These are phyloP conservation scores for Blastocystis sp. DNA, from an alignment of 352 stramenopile species.

Conservation along the genomic window DNA sequence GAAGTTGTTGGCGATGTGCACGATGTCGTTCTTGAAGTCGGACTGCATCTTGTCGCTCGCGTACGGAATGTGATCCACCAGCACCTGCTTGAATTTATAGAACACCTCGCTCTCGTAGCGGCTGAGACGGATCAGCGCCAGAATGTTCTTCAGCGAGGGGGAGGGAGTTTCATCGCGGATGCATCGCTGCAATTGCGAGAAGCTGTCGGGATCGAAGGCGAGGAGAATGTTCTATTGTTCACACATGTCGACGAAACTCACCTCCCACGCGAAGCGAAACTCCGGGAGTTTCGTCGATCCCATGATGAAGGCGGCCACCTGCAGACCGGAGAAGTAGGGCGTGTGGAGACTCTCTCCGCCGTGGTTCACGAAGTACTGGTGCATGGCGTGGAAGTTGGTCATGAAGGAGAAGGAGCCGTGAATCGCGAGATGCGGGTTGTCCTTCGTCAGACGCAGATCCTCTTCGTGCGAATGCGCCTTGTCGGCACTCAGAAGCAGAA, in stretches of 20 bases:
- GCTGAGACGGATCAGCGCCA: slow-evolving; percentile 61
- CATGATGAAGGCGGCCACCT: slow-evolving; percentile 49
- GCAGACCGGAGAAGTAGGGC: slow-evolving; percentile 70
- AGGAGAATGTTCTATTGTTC: slow-evolving; percentile 49
- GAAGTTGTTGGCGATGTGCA: slow-evolving; percentile 80
- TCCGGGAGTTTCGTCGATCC: background rate
- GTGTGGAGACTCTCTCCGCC: slow-evolving; percentile 58
- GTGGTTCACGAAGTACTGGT: slow-evolving; percentile 12
- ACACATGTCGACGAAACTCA: background rate
- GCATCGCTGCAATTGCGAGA: slow-evolving; percentile 67
- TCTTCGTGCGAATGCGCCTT: slow-evolving; percentile 70
- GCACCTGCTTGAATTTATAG: slow-evolving; percentile 70
- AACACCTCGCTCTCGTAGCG: slow-evolving; percentile 70
- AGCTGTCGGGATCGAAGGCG: slow-evolving; percentile 69
- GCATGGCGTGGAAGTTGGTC: slow-evolving; percentile 70
- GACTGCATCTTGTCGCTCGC: slow-evolving; percentile 48
- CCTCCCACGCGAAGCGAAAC: slow-evolving; percentile 63
- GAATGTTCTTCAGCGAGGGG: slow-evolving; percentile 68
- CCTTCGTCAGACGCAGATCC: slow-evolving; percentile 59
- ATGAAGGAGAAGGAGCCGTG: slow-evolving; percentile 71
- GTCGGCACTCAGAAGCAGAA: slow-evolving; percentile 60
- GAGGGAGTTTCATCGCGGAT: slow-evolving; percentile 66
- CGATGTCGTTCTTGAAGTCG: slow-evolving; percentile 79
- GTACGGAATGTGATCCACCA: slow-evolving; percentile 68
- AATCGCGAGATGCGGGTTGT: slow-evolving; percentile 69